phyloP scores from a whole-genome alignment of 768 basidiomycete species.

The Tricholoma furcatifolium region DNA sequence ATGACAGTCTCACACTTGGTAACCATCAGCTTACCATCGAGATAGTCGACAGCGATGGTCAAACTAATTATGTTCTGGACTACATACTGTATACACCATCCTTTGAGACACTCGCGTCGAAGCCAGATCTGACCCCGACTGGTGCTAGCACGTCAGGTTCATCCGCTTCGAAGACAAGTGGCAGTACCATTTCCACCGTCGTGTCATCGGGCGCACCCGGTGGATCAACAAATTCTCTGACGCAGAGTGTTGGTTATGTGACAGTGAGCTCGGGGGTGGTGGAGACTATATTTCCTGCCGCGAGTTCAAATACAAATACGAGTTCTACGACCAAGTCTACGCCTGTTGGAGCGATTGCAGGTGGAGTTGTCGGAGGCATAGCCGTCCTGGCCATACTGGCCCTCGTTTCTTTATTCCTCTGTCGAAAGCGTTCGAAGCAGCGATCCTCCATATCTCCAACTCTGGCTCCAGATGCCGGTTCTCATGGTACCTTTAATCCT shows the following conservation, averaged over 20 bases:
- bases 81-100: slow-evolving; percentile 26
- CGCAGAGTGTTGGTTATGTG: no score
- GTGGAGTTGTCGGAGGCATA: slow-evolving; percentile 6
- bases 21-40: slow-evolving; percentile 25
- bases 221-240: no score
- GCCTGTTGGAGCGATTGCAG: slow-evolving; percentile 5
- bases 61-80: slow-evolving; percentile 23
- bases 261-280: no score
- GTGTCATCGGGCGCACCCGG: no score
- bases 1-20: slow-evolving; percentile 19
- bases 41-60: slow-evolving; percentile 21
- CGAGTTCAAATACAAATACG: not conserved
- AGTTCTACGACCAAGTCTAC: not conserved
- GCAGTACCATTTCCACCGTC: no score
- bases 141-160: no score
- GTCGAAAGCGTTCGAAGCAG: not conserved
- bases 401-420: not conserved
- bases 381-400: not conserved
- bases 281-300: not conserved
- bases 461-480: not conserved
- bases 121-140: not conserved
- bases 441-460: not conserved
- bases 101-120: slow-evolving; percentile 8
- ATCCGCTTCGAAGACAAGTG: no score
- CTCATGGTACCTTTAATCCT: not conserved